These are phyloP conservation scores for Strobilomyces dryophilus DNA, from an alignment of 768 basidiomycete genomes.

Conservation along the genomic window DNA sequence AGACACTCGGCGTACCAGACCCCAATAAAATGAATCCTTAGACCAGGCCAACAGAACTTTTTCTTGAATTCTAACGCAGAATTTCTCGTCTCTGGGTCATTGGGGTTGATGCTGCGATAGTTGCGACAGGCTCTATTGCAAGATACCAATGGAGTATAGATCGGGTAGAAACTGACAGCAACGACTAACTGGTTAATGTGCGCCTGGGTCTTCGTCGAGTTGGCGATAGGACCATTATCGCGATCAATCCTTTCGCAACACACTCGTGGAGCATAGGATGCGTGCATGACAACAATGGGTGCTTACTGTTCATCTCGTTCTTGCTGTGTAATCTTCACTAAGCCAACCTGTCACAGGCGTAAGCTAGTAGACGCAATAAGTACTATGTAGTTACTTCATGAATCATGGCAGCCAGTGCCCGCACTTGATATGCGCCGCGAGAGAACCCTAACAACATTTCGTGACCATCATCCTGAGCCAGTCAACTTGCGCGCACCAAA, in stretches of 20 bases:
- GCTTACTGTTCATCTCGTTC: too few species aligned
- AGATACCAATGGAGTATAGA: not conserved
- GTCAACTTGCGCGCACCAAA: not conserved
- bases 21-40: constrained; percentile 32
- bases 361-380: not conserved
- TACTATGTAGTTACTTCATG: not conserved
- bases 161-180: not conserved
- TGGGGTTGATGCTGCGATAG: constrained; percentile 24
- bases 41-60: constrained; percentile 10
- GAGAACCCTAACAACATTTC: not conserved
- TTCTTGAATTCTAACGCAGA: constrained; percentile 1
- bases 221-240: too few species aligned
- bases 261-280: too few species aligned
- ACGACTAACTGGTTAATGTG: constrained; percentile 1
- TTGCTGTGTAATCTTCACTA: not conserved
- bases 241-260: too few species aligned
- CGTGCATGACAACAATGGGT: too few species aligned
- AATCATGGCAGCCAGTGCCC: not conserved
- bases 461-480: not conserved
- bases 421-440: not conserved
- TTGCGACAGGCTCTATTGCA: not conserved
- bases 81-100: constrained; percentile 2
- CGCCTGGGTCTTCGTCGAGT: not conserved
- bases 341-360: not conserved
- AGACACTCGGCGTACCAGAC: constrained; percentile 25